Conservation (phyloP, 805 yeast species). For the Zygoascus flipseniorum region DNA sequence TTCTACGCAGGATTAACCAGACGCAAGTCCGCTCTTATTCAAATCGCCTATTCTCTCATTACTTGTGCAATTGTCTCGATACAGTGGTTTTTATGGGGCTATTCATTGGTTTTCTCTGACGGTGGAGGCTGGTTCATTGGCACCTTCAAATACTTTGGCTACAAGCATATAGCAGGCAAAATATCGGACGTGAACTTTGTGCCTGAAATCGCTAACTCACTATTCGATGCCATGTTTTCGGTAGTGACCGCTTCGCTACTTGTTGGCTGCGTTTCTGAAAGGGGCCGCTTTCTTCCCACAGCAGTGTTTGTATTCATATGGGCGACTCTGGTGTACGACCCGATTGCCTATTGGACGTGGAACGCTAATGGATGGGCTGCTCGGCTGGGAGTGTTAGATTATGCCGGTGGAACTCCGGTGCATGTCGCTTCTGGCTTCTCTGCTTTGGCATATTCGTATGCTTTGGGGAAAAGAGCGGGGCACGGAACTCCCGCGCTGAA, state of each 20-base stretch:
- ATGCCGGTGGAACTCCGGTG: constrained; percentile 74
- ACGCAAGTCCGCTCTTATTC: constrained; percentile 56
- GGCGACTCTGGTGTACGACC: constrained; percentile 67
- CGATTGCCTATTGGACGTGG: constrained; percentile 71
- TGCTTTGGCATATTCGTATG: constrained; percentile 58
- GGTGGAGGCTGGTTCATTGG: constrained; percentile 43
- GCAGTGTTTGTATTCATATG: constrained; percentile 57
- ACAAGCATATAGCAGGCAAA: constrained; percentile 42
- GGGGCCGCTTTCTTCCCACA: constrained; percentile 65
- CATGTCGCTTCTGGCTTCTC: constrained; percentile 65
- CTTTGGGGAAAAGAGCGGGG: constrained; percentile 59
- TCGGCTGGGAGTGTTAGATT: constrained; percentile 55
- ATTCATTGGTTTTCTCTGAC: constrained; percentile 44
- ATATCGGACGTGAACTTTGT: constrained; percentile 25
- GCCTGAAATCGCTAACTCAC: constrained; percentile 42
- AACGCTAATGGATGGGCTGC: constrained; percentile 58
- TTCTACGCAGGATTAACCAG: constrained; percentile 61
- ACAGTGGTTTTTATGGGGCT: constrained; percentile 68
- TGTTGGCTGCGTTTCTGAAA: constrained; percentile 65
- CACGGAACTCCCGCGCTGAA: constrained; percentile 49
- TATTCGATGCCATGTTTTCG: constrained; percentile 61
- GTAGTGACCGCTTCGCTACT: constrained; percentile 56
- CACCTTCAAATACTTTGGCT: constrained; percentile 42
- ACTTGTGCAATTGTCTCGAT: constrained; percentile 50
- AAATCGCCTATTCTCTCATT: constrained; percentile 56